Conservation (phyloP, 768 basidiomycete genomes). For the Galerina marginata region DNA sequence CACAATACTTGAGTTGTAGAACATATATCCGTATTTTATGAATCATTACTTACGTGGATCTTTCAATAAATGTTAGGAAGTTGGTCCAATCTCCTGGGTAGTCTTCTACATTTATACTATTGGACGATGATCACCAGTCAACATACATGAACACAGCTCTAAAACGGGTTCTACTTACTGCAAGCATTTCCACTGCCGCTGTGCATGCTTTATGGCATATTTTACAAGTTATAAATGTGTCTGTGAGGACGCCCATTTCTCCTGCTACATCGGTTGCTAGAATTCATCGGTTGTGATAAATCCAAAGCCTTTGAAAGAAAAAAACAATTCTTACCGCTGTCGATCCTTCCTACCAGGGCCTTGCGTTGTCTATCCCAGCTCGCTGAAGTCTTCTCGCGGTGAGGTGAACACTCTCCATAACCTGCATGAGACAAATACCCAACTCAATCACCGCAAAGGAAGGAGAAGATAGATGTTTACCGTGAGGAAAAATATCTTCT, state of each 20-base stretch:
- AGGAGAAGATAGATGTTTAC: slow-evolving; percentile 29
- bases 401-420: slow-evolving; percentile 65
- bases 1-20: slow-evolving; percentile 69
- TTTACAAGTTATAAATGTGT: slow-evolving; percentile 53
- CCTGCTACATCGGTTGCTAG: slow-evolving; percentile 69
- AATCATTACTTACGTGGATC: slow-evolving; percentile 20
- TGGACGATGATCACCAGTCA: slow-evolving; percentile 8
- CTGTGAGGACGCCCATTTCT: slow-evolving; percentile 63
- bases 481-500: slow-evolving; percentile 75
- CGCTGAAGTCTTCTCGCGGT: slow-evolving; percentile 47
- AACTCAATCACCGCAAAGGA: slow-evolving; percentile 9
- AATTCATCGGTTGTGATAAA: slow-evolving; percentile 12
- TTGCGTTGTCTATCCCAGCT: slow-evolving; percentile 60
- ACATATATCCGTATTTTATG: slow-evolving; percentile 19
- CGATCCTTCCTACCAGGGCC: slow-evolving; percentile 49
- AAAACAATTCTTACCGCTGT: slow-evolving; percentile 50
- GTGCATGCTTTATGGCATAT: slow-evolving; percentile 63
- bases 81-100: slow-evolving; percentile 59
- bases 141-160: slow-evolving; percentile 6
- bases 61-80: slow-evolving; percentile 34
- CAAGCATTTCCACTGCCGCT: slow-evolving; percentile 73
- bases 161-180: slow-evolving; percentile 42
- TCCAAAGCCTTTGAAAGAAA: slow-evolving; percentile 1
- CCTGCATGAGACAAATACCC: slow-evolving; percentile 31
- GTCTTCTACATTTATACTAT: slow-evolving; percentile 68